Base-by-base conservation (phyloP, 768 basidiomycete genomes). In the Leccinum rimulosum region DNA sequence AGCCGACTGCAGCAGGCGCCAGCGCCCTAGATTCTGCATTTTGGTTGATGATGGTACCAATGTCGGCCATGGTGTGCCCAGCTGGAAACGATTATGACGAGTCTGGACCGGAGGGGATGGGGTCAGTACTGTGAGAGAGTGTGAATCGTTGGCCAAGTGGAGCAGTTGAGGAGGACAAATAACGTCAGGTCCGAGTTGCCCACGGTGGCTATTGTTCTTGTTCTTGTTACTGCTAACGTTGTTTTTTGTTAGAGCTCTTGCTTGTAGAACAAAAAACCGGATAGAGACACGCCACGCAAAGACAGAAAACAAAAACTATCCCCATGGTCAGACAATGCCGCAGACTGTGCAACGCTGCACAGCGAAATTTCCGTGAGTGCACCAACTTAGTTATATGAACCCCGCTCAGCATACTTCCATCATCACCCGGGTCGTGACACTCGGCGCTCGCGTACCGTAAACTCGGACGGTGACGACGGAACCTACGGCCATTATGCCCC, bases 1-100 rank as follows among this genome's bases (percentile, higher is more conserved):
- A 84, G 61, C 81, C 87, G 30, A 93, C 91, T 56, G 91, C 89
- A 59, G 81, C 80, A 75, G 91, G 90, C 80, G 84, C 85, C 82
- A 89, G 85, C 80, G 86, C 80, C 82, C 88, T 77, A 56, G 76
- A 66, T 53, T 63, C n/a, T 50, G 64, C 22, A 12, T 73, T 76
- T 50, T 67, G 60, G 58, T 72, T 58, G 64, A 78, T 71, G 56
- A 79, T 68, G 38, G 67, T 43, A 25, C 66, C 69, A 28, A 72
- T 72, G 63, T 61, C 61, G 50, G 73, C 50, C 75, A 78, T 78
- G 50, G 52, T 67, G 52, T 19, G 38, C 14, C 30, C 25, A 25
- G 25, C 33, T 31, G 19, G 14, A 59, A 47, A 58, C 48, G 50
- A 58, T 55, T 56, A 64, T 3, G 60, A 52, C 31, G 62, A 70